These are phyloP conservation scores for Kondoa malvinella DNA, from an alignment of 768 basidiomycete species.

Conservation along the genomic window DNA sequence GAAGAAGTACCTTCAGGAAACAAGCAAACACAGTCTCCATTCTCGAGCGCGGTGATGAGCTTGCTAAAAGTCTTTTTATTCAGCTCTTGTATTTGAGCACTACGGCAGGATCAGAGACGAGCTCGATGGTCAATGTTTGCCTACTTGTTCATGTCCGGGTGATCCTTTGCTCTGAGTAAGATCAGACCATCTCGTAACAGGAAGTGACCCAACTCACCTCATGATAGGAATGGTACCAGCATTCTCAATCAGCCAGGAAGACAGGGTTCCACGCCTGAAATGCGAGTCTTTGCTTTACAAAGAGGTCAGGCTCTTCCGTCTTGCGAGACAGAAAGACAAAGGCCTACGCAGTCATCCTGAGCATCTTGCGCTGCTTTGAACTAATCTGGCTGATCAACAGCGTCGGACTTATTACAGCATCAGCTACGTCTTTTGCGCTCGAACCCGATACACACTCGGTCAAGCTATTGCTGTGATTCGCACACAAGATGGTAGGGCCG, in stretches of 20 bases:
- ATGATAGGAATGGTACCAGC: constrained; percentile 72
- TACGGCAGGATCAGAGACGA: too few relatives aligned
- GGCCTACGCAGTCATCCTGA: constrained; percentile 76
- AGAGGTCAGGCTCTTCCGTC: too few relatives aligned
- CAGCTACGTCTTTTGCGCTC: neutral
- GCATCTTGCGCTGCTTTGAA: constrained; percentile 43
- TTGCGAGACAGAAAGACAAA: too few relatives aligned
- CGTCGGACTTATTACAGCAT: neutral
- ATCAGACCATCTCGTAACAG: neutral
- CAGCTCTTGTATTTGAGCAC: neutral
- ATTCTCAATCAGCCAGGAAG: constrained; percentile 75
- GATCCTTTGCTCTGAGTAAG: constrained; percentile 46
- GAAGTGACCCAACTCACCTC: constrained; percentile 19
- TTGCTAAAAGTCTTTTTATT: constrained; percentile 49
- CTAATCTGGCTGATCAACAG: neutral
- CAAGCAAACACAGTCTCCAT: constrained; percentile 17
- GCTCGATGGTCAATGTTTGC: too few relatives aligned
- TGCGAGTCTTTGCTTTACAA: constrained; percentile 72
- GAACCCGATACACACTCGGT: constrained; percentile 2
- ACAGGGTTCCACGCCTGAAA: constrained; percentile 66
- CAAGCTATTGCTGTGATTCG: constrained; percentile 46
- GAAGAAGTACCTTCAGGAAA: constrained; percentile 46
- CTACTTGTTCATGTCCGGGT: constrained; percentile 35
- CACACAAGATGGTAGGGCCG: constrained; percentile 49
- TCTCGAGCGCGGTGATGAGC: constrained; percentile 35